Conservation (phyloP, 495 filamentous ascomycete species). For the Cairneyella variabilis region DNA sequence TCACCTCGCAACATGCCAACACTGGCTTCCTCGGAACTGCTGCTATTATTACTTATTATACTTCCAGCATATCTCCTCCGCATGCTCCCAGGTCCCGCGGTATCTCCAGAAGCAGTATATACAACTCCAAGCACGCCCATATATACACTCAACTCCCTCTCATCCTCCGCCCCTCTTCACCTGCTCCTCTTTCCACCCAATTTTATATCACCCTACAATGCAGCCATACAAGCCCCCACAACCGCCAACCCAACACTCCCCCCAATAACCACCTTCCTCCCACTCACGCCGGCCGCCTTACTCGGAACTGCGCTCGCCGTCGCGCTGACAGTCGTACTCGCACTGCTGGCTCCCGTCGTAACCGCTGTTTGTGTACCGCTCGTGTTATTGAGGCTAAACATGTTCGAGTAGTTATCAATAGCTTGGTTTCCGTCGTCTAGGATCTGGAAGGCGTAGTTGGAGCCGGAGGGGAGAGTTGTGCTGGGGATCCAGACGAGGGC, state of each 20-base stretch:
- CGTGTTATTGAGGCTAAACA: constrained; percentile 42
- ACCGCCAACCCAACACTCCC: background rate
- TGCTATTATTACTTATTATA: background rate
- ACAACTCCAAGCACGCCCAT: background rate
- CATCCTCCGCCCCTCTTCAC: background rate
- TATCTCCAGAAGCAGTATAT: background rate
- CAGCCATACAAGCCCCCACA: background rate
- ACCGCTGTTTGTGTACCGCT: background rate
- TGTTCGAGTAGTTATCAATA: constrained; percentile 50
- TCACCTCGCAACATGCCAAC: no score
- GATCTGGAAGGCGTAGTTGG: constrained; percentile 57
- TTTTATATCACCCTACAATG: background rate
- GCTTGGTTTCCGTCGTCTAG: constrained; percentile 40
- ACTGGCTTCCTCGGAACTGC: no score
- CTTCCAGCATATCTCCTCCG: background rate
- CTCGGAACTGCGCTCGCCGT: no score
- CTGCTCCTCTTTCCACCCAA: background rate
- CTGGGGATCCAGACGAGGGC: constrained; percentile 50
- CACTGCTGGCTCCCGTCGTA: background rate
- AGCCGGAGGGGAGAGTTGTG: constrained; percentile 36
- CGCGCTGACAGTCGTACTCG: no score
- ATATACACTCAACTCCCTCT: background rate
- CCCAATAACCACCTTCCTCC: background rate
- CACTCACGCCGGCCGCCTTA: no score
- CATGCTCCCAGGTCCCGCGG: background rate